A percentile compares a stretch with the other conserved stretches of the same genome.
phyloP scores from a whole-genome alignment of 1,284 basidiomycete genomes.

The Cryptococcus sp. region DNA sequence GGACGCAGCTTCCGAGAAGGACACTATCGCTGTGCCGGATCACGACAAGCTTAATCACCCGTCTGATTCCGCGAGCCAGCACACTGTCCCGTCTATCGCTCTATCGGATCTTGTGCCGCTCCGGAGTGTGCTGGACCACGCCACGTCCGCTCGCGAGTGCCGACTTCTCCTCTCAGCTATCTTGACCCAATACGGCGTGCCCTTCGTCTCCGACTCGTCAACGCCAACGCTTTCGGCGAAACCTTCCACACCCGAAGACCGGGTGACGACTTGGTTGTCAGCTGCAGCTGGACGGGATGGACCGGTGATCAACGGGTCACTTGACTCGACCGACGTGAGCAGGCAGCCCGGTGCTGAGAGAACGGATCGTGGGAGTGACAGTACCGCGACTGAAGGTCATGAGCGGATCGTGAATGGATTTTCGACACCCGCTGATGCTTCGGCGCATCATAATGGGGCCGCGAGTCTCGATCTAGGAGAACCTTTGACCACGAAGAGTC shows the following conservation, averaged over 20 bases:
- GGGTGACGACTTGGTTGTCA: conserved; percentile 44
- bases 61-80: too few species aligned
- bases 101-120: conserved; percentile 63
- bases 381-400: background rate
- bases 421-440: background rate
- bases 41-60: background rate
- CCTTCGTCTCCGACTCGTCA: conserved; percentile 8
- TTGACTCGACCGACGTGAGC: too few species aligned
- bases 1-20: too few species aligned
- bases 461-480: background rate
- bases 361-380: background rate
- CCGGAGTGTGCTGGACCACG: conserved; percentile 67
- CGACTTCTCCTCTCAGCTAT: conserved; percentile 79
- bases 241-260: conserved; percentile 23
- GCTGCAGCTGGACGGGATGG: conserved; percentile 41
- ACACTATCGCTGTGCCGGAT: background rate
- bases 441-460: background rate
- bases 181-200: conserved; percentile 64
- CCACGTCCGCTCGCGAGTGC: conserved; percentile 77
- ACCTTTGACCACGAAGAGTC: too few species aligned
- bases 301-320: conserved; percentile 20
- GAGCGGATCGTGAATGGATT: background rate
- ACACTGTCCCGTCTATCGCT: conserved; percentile 16
- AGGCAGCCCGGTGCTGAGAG: too few species aligned
- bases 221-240: background rate